A percentile compares a stretch with the other conserved stretches of the same genome.
phyloP scores from a whole-genome alignment of 1,284 basidiomycete species.

The Takashimella tepidaria region DNA sequence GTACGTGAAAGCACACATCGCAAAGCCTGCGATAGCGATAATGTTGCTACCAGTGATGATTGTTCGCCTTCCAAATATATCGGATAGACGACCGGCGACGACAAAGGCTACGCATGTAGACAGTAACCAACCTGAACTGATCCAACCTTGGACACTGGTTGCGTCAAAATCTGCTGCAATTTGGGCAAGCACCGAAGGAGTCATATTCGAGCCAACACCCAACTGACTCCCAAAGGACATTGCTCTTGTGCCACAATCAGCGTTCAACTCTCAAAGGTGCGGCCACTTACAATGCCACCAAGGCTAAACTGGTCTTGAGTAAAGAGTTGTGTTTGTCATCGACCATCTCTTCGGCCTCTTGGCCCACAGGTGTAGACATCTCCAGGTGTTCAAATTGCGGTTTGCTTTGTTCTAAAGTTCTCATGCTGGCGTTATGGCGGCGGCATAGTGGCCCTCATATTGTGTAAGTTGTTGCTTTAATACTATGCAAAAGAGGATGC shows the following conservation, averaged over 20 bases:
- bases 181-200: neutral
- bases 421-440: too few relatives aligned
- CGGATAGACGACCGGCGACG: conserved; percentile 1
- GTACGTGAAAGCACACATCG: conserved; percentile 4
- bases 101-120: conserved; percentile 7
- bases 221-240: conserved; percentile 2
- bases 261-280: neutral
- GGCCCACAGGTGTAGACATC: too few relatives aligned
- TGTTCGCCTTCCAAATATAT: conserved; percentile 2
- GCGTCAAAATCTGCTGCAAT: conserved; percentile 6
- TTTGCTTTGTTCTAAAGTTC: too few relatives aligned
- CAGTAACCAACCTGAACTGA: conserved; percentile 4
- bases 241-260: too few relatives aligned
- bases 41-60: conserved; percentile 4
- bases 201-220: conserved; percentile 2
- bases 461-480: too few relatives aligned
- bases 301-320: neutral
- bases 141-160: conserved; percentile 6
- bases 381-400: too few relatives aligned
- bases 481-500: too few relatives aligned
- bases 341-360: too few relatives aligned
- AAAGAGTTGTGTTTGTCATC: neutral
- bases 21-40: conserved; percentile 4
- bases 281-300: neutral
- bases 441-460: too few relatives aligned